Evolutionary conservation across 768 basidiomycete species (phyloP), one percentile per base, ranked within the genome.

Genomic region (Pulveroboletus sp.): DNA sequence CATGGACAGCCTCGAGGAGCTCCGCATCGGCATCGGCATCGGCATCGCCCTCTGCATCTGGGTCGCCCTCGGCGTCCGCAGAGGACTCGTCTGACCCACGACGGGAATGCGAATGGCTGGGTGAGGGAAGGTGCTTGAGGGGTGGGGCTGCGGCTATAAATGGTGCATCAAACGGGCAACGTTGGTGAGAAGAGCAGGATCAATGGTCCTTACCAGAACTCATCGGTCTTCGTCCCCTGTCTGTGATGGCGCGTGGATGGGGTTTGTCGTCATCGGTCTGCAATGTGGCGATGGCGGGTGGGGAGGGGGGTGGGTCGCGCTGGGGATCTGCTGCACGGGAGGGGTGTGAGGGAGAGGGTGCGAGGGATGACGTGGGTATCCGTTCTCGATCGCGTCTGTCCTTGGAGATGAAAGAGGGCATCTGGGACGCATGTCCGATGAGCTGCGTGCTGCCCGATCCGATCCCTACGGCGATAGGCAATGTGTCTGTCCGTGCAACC

Each of bases 1-100:
- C 77, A 50, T 75, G 75, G 0, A 76, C 77, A 31, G 77, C 77
- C 52, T 77, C 77, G n/a, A 78, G 59, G 21, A 79, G 59, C 21
- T 79, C 77, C 39, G 67, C 69, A 12, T 79, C 77, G 0, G 75
- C 67, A 6, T 55, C 66, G 3, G 64, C 68, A 10, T 56, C 67
- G 1, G 65, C 67, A 27, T 75, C 74, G 9, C 52, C 70, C 12
- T 76, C 75, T 2, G 63, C 71, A 45, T 74, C 74, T 3, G 61
- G 60, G 47, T 68, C 66, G 44, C 62, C 61, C 27, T 63, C 64
- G 27, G 64, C 64, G 25, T 64, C 62, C 10, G 64, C 63, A 1
- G 56, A 66, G 14, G 62, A 61, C 38, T 62, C 62, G 40, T 59
- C 62, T 9, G 62, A 64, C 24, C 51, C 59, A 44, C 62, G 62